Percentiles rank a stretch among this genome's conserved stretches.
Evolutionary conservation across 2,329 filamentous ascomycete species (phyloP).

Genomic region (Zasmidium citrigriseum): DNA sequence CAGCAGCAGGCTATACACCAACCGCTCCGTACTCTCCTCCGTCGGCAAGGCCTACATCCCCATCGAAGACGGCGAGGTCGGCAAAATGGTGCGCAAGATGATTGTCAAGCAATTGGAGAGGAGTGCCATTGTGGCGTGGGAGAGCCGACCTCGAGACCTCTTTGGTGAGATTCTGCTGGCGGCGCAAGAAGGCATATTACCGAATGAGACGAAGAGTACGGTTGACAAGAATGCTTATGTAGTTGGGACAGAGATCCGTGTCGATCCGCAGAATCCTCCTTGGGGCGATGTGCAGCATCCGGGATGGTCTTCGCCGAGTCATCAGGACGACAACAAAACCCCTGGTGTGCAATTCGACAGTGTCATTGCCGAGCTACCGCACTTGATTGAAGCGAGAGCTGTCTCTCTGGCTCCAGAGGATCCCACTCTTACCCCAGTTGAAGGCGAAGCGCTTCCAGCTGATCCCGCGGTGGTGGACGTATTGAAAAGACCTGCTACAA

Average conservation of each 20-base stretch:
- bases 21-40: conserved; percentile 71
- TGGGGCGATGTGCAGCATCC: conserved; percentile 87
- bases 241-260: conserved; percentile 37
- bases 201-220: conserved; percentile 18
- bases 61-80: conserved; percentile 80
- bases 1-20: conserved; percentile 81
- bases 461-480: conserved; percentile 61
- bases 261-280: conserved; percentile 52
- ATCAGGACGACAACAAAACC: conserved; percentile 60
- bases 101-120: conserved; percentile 71
- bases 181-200: conserved; percentile 30
- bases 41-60: conserved; percentile 89
- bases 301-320: conserved; percentile 81
- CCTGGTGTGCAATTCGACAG: conserved; percentile 80
- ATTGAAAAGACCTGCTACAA: conserved; percentile 68
- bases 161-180: conserved; percentile 34
- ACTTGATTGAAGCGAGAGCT: conserved; percentile 89
- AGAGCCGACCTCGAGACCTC: conserved; percentile 68
- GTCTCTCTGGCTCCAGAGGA: conserved; percentile 75
- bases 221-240: conserved; percentile 26
- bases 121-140: conserved; percentile 80
- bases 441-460: conserved; percentile 25
- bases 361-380: conserved; percentile 80
- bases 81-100: conserved; percentile 71
- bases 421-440: conserved; percentile 46